These are phyloP conservation scores for Trypanosomatidae sp. DNA, from an alignment of 208 protist species.

Conservation along the genomic window DNA sequence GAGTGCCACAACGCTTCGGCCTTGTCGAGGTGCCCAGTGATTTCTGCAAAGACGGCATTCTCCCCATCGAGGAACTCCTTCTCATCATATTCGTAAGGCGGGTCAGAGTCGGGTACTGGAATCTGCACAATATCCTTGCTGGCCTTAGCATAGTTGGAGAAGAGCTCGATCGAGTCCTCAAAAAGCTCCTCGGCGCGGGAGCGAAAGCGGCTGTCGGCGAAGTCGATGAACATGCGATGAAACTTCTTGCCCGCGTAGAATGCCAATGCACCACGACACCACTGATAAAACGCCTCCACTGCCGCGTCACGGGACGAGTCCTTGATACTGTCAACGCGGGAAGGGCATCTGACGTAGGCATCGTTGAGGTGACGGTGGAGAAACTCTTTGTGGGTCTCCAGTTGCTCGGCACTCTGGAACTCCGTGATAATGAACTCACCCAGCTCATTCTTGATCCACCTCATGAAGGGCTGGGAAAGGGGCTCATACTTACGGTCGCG, in stretches of 20 bases:
- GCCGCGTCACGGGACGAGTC: constrained; percentile 65
- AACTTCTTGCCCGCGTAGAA: constrained; percentile 76
- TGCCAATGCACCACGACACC: constrained; percentile 81
- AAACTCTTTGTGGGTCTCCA: constrained; percentile 81
- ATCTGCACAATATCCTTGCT: constrained; percentile 81
- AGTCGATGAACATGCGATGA: constrained; percentile 68
- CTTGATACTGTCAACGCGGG: constrained; percentile 61
- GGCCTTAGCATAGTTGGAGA: constrained; percentile 79
- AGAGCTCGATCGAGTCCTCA: constrained; percentile 86
- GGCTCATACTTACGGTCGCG: constrained; percentile 78
- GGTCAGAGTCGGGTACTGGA: constrained; percentile 79
- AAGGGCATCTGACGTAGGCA: constrained; percentile 51
- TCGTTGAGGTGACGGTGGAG: constrained; percentile 72
- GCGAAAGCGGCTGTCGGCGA: constrained; percentile 77
- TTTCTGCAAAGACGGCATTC: constrained; percentile 77
- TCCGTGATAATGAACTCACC: constrained; percentile 66
- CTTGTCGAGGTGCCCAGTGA: constrained; percentile 78
- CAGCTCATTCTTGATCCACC: constrained; percentile 85
- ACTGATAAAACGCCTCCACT: constrained; percentile 84
- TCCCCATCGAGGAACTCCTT: constrained; percentile 90
- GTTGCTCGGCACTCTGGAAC: constrained; percentile 71
- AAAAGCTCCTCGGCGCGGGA: constrained; percentile 75
- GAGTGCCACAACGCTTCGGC: constrained; percentile 86
- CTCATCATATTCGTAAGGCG: constrained; percentile 85
- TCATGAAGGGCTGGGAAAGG: constrained; percentile 77